Evolutionary conservation across 495 filamentous ascomycete species (phyloP), one percentile per base, ranked within the genome.

Genomic region (Trichoderma orchidacearum): DNA sequence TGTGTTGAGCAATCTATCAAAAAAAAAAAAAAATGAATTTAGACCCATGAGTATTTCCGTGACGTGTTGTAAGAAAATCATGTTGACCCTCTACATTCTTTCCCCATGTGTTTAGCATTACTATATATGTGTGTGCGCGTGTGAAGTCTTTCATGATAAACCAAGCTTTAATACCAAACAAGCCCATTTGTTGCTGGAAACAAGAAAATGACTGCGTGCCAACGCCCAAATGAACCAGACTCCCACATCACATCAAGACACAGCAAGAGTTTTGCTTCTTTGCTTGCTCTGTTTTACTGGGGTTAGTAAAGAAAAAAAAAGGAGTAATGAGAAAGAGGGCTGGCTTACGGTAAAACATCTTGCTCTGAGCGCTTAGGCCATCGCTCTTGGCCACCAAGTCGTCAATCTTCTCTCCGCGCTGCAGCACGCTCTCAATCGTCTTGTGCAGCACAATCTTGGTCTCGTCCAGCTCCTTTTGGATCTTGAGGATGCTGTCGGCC

Each of bases 241-340:
- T 6, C 21, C 25, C 23, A 31, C 15, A 30, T 60, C 80, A 95
- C 85, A 91, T 91, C 51, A 95, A 66, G 45, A 85, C 63, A 69
- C 90, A 94, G 79, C 92, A 96, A 30, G 87, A 90, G 74, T 96
- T 96, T 69, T 96, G 92, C 71, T 96, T 94, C 78, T 96, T 95
- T 59, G 91, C 87, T 82, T 87, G 66, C 61, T 64, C 63, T 72
- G 50, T 30, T 13, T 48, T 27, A 52, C 2, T 21, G n/a, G 2
- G 17, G 15, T 12, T 30, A 30, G 27, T 5, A 11, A 9, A 17
- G 28, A 32, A 13, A 32, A 23, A 23, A 9, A 32, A 21, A 28
- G 9, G 27, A 17, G 51, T 8, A 11, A 7, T 5, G 7, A 18
- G 45, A 18, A 27, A 54, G n/a, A 38, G 55, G 30, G 55, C 34